Evolutionary conservation across 2,329 filamentous ascomycete genomes (phyloP).

Genomic region (Cylindrodendrum hubeiense): DNA sequence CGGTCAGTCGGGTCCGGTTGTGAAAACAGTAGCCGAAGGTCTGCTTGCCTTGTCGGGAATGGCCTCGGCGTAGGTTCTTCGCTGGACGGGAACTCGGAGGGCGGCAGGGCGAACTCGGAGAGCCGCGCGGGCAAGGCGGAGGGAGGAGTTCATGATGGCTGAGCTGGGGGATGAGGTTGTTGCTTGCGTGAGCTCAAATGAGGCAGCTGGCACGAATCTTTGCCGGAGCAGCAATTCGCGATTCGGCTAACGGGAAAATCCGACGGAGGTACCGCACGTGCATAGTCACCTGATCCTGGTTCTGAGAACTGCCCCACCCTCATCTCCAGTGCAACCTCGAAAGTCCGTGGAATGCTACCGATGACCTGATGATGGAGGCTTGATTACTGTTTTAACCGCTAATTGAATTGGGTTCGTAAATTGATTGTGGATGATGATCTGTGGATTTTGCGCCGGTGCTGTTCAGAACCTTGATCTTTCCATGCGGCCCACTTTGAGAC

Average conservation of each 20-base stretch:
- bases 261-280: constrained; percentile 51
- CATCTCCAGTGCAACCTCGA: neutral
- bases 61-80: constrained; percentile 91
- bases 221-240: constrained; percentile 55
- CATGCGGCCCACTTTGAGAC: neutral
- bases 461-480: neutral
- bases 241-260: constrained; percentile 57
- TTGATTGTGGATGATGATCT: neutral
- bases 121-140: constrained; percentile 92
- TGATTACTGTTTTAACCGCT: neutral
- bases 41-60: constrained; percentile 81
- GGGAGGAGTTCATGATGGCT: constrained; percentile 89
- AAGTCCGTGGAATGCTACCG: neutral
- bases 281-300: constrained; percentile 44
- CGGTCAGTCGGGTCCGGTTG: constrained; percentile 41
- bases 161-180: constrained; percentile 62
- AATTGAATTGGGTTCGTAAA: too few species aligned
- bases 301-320: neutral
- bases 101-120: constrained; percentile 84
- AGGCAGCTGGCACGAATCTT: constrained; percentile 63
- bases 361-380: neutral
- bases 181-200: constrained; percentile 58
- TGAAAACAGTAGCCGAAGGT: constrained; percentile 39
- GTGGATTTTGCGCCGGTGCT: neutral
- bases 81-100: constrained; percentile 81